phyloP scores from a whole-genome alignment of 2,329 filamentous ascomycete genomes.

The Xylariaceae sp. region DNA sequence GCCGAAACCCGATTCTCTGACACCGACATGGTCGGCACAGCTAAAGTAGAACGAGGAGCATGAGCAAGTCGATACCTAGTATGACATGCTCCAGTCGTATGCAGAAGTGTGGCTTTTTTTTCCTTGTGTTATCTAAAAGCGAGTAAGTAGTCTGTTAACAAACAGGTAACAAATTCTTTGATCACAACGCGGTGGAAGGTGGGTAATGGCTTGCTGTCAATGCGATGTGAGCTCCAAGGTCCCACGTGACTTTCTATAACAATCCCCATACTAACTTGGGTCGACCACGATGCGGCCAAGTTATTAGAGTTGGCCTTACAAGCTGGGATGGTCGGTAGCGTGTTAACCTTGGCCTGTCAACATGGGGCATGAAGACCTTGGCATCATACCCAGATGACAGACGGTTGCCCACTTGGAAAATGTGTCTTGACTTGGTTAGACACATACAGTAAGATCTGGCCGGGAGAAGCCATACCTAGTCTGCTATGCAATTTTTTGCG shows the following conservation, averaged over 20 bases:
- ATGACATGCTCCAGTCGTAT: neutral
- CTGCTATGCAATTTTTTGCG: neutral
- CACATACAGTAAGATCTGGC: neutral
- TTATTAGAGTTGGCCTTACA: neutral
- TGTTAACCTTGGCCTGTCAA: neutral
- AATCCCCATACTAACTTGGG: neutral
- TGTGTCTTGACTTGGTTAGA: neutral
- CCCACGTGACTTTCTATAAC: constrained; percentile 4
- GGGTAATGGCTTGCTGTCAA: neutral
- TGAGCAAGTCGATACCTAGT: neutral
- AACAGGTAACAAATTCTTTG: neutral
- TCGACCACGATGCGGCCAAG: neutral
- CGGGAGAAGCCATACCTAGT: neutral
- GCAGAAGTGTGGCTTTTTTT: neutral
- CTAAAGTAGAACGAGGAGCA: neutral
- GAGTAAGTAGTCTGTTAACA: no score
- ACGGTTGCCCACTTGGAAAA: neutral
- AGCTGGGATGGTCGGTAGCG: neutral
- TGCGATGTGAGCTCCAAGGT: neutral
- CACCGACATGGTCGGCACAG: neutral
- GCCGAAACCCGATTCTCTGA: neutral
- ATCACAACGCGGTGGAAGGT: neutral
- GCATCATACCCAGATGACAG: neutral
- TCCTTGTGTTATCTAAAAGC: no score
- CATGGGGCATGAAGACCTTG: neutral